These are phyloP conservation scores for Curvularia sp. DNA, from an alignment of 2,329 filamentous ascomycete genomes.

Conservation along the genomic window DNA sequence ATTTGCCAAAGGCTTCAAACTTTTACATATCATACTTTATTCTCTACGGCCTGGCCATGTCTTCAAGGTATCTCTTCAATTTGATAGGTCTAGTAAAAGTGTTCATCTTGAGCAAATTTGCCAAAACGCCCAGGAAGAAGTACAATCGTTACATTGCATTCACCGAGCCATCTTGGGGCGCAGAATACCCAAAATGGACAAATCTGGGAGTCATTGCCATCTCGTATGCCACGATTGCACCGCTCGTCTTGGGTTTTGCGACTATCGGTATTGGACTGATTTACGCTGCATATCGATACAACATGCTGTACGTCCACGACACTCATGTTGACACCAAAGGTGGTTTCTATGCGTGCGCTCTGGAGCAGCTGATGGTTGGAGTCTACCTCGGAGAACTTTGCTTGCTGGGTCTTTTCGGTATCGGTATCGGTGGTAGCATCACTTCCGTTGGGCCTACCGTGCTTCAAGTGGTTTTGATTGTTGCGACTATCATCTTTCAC, in stretches of 20 bases:
- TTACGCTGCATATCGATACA: slow-evolving; percentile 59
- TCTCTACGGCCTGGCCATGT: slow-evolving; percentile 70
- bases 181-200: slow-evolving; percentile 57
- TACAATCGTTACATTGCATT: slow-evolving; percentile 44
- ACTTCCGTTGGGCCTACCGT: slow-evolving; percentile 51
- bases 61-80: slow-evolving; percentile 67
- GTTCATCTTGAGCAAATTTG: slow-evolving; percentile 74
- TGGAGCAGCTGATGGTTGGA: slow-evolving; percentile 58
- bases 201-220: slow-evolving; percentile 56
- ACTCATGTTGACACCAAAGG: slow-evolving; percentile 58
- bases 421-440: slow-evolving; percentile 44
- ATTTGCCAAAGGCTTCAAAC: slow-evolving; percentile 86
- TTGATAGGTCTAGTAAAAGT: slow-evolving; percentile 82
- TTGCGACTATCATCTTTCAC: slow-evolving; percentile 53
- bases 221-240: slow-evolving; percentile 58
- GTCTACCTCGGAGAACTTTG: slow-evolving; percentile 58
- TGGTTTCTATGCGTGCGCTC: slow-evolving; percentile 54
- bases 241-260: slow-evolving; percentile 57
- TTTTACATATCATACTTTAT: slow-evolving; percentile 97
- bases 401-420: slow-evolving; percentile 57
- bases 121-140: slow-evolving; percentile 56
- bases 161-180: slow-evolving; percentile 54
- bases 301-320: slow-evolving; percentile 59
- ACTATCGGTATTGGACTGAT: slow-evolving; percentile 55
- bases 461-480: slow-evolving; percentile 53